Evolutionary conservation across 441 rosid genomes (phyloP).

Genomic region (Capsella rubella): DNA sequence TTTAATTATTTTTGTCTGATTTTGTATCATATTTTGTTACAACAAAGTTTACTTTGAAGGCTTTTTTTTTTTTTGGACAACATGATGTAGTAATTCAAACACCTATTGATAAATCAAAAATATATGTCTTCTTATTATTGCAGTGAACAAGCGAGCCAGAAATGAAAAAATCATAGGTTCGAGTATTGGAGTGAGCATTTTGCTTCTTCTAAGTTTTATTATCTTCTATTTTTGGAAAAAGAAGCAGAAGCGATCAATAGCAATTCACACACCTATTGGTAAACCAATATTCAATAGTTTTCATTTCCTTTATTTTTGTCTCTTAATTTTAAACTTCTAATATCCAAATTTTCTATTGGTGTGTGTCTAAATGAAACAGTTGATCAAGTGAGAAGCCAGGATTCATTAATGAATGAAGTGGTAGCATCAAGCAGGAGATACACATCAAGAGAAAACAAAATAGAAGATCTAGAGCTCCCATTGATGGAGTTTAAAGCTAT

Average conservation of each 20-base stretch:
- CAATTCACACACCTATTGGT: constrained; percentile 34
- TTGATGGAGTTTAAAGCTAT: background rate
- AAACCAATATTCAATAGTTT: background rate
- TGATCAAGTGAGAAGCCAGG: constrained; percentile 64
- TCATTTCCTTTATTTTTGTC: background rate
- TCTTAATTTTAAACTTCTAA: background rate
- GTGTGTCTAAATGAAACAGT: constrained; percentile 42
- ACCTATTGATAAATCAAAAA: no score
- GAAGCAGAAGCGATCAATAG: constrained; percentile 41
- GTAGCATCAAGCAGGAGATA: constrained; percentile 61
- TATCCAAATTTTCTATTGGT: background rate
- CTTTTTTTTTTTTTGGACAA: no score
- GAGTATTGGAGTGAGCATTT: constrained; percentile 50
- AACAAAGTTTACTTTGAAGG: no score
- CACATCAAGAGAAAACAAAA: background rate
- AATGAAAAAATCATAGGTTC: constrained; percentile 54
- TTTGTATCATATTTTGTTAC: no score
- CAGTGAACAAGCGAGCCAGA: constrained; percentile 51
- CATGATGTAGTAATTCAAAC: no score
- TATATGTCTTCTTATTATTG: background rate
- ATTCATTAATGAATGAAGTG: constrained; percentile 59
- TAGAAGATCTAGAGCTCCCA: background rate
- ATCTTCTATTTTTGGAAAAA: constrained; percentile 58
- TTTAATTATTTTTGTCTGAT: no score
- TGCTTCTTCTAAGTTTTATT: constrained; percentile 54